These are phyloP conservation scores for Fraxinus cuspidata DNA, from an alignment of 257 asterid species.

Conservation along the genomic window DNA sequence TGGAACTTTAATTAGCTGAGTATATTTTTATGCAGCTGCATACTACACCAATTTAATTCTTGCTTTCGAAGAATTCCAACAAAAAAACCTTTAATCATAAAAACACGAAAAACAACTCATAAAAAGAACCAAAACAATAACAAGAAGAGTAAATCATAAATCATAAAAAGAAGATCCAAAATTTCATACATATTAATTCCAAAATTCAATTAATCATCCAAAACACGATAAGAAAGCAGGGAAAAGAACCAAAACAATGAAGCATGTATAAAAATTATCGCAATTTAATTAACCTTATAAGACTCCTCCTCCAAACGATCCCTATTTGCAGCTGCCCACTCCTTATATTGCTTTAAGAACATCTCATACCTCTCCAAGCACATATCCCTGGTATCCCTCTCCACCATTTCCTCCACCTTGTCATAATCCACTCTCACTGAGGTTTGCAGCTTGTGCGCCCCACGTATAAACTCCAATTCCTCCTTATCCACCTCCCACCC, in stretches of 20 bases:
- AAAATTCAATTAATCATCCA: background rate
- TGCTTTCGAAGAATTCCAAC: slow-evolving; percentile 6
- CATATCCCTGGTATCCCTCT: slow-evolving; percentile 51
- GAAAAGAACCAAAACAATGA: slow-evolving; percentile 7
- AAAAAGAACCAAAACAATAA: slow-evolving; percentile 4
- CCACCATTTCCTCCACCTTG: slow-evolving; percentile 57
- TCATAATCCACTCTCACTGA: slow-evolving; percentile 56
- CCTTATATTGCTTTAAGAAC: slow-evolving; percentile 84
- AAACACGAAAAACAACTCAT: slow-evolving; percentile 1
- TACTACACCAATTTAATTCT: slow-evolving; percentile 1
- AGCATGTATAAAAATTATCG: background rate
- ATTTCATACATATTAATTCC: background rate
- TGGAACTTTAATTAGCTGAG: background rate
- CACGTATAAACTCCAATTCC: slow-evolving; percentile 88
- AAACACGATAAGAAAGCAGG: background rate
- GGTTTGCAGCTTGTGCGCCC: slow-evolving; percentile 63
- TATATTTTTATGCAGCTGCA: background rate
- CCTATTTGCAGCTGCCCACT: slow-evolving; percentile 84
- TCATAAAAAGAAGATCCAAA: background rate
- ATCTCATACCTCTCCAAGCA: slow-evolving; percentile 71
- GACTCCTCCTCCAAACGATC: slow-evolving; percentile 81
- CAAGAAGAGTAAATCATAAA: slow-evolving; percentile 1
- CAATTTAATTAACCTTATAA: slow-evolving; percentile 58
- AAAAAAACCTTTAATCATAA: background rate
- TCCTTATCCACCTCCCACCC: slow-evolving; percentile 86